Percentiles rank a stretch among this genome's conserved stretches.
Evolutionary conservation across 306 rosid species (phyloP).

Genomic region (Acacia melanoxylon): DNA sequence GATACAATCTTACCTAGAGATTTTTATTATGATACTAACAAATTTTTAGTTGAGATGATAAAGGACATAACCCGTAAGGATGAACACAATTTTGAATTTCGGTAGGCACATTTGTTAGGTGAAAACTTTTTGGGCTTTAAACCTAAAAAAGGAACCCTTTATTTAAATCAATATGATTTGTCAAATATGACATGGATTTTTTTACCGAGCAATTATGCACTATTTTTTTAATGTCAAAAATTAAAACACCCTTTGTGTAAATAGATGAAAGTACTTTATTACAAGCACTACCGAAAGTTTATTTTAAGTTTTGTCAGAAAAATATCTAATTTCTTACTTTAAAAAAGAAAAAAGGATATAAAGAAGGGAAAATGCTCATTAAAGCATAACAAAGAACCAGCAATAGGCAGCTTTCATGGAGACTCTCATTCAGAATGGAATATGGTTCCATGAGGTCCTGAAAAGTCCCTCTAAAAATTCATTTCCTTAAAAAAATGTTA

Average conservation of each 20-base stretch:
- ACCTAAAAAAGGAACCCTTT: no score
- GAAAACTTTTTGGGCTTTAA: no score
- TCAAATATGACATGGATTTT: not conserved
- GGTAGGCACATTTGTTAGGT: no score
- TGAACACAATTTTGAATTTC: no score
- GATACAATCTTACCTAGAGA: not conserved
- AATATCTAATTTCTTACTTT: not conserved
- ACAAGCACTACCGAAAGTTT: not conserved
- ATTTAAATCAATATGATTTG: no score
- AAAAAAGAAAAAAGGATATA: not conserved
- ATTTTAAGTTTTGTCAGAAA: not conserved
- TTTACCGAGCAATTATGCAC: not conserved
- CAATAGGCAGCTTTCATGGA: not conserved
- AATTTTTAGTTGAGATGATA: no score
- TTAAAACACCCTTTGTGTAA: no score
- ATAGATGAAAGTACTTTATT: not conserved
- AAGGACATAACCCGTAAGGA: no score
- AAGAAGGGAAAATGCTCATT: not conserved
- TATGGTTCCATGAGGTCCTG: not conserved
- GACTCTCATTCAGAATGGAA: not conserved
- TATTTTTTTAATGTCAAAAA: not conserved
- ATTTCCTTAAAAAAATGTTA: not conserved
- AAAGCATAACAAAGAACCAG: not conserved
- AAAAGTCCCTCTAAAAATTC: not conserved
- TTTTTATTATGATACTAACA: no score